phyloP scores from a whole-genome alignment of 192 early-diverging fungal species.

The Backusella parvicylindrica region DNA sequence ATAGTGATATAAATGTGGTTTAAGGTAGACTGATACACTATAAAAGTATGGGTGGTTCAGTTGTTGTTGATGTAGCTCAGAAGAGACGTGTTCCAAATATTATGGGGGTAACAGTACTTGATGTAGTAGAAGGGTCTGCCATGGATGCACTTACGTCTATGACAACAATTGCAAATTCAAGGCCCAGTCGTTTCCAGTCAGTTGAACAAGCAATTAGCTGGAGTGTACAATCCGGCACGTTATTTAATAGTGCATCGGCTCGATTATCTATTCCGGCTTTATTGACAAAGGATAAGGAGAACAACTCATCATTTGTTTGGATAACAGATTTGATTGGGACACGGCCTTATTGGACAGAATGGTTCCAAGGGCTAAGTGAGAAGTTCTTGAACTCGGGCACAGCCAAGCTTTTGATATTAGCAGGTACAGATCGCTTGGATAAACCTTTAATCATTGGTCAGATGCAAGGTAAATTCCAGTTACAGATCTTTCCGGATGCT shows the following conservation, averaged over 20 bases:
- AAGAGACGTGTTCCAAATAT: constrained; percentile 46
- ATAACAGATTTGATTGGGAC: constrained; percentile 59
- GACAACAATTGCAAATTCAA: constrained; percentile 38
- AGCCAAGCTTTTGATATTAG: constrained; percentile 65
- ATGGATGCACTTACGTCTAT: constrained; percentile 54
- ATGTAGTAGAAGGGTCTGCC: constrained; percentile 78
- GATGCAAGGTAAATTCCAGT: constrained; percentile 85
- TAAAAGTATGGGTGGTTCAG: constrained; percentile 74
- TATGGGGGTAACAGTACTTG: constrained; percentile 64
- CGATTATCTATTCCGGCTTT: constrained; percentile 69
- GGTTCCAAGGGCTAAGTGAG: constrained; percentile 64
- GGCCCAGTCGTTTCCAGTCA: constrained; percentile 46
- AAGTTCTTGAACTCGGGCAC: constrained; percentile 62
- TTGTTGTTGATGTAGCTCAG: constrained; percentile 61
- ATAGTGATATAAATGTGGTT: background rate
- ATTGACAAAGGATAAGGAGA: constrained; percentile 23
- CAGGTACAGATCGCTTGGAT: constrained; percentile 74
- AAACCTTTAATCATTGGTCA: constrained; percentile 74
- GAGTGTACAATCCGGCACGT: constrained; percentile 60
- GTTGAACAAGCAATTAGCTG: constrained; percentile 52
- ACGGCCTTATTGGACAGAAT: constrained; percentile 65
- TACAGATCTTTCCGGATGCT: constrained; percentile 61
- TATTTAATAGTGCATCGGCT: constrained; percentile 66
- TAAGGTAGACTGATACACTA: background rate
- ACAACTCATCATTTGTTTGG: constrained; percentile 44